phyloP scores from a whole-genome alignment of 345 rosid species.

The Arabidopsis suecica region DNA sequence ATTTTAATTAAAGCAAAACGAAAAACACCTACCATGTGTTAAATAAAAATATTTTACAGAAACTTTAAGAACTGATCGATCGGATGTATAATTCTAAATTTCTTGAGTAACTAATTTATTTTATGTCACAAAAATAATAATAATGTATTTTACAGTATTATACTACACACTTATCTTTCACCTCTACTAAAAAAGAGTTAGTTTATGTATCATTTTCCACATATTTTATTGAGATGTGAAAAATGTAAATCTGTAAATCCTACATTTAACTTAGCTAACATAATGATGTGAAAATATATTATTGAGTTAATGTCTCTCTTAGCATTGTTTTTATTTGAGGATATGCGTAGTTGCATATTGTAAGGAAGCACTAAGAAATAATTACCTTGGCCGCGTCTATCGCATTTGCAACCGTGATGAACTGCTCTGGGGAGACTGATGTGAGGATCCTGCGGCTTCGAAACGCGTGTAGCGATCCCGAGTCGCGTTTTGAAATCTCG shows the following conservation, averaged over 20 bases:
- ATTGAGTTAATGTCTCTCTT: neutral
- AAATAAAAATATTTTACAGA: neutral
- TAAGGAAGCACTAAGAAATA: neutral
- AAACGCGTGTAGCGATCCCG: conserved; percentile 63
- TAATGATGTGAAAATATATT: neutral
- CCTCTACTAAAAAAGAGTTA: neutral
- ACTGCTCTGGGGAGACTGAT: conserved; percentile 74
- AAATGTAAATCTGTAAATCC: neutral
- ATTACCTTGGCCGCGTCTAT: conserved; percentile 79
- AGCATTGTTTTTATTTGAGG: neutral
- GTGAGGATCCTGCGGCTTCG: conserved; percentile 74
- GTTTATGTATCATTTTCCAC: neutral
- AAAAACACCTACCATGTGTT: conserved; percentile 7
- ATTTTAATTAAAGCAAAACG: neutral
- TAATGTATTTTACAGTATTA: neutral
- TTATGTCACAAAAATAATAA: neutral
- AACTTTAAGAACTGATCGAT: neutral
- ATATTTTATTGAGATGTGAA: neutral
- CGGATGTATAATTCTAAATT: neutral
- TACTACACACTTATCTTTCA: neutral
- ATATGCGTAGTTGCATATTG: neutral
- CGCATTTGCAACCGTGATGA: conserved; percentile 77
- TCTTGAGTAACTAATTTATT: neutral
- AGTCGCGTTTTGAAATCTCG: conserved; percentile 73
- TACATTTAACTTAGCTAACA: neutral